A percentile compares a stretch with the other conserved stretches of the same genome.
These are phyloP conservation scores for Zygosaccharomyces sapae DNA, from an alignment of 1,139 yeast genomes.

Conservation along the genomic window DNA sequence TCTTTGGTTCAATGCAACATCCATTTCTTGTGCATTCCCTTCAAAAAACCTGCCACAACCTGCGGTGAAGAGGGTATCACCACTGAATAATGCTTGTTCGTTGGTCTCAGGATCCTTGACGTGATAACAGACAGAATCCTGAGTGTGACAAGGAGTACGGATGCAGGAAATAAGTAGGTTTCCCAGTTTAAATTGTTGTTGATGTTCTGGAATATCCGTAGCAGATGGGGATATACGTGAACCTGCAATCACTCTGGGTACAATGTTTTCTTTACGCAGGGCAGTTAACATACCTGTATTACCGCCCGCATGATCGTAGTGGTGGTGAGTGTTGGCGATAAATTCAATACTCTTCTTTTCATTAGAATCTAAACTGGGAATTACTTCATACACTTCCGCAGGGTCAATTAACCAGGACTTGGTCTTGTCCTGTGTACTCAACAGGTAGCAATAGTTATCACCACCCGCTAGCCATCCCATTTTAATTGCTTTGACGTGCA, in stretches of 20 bases:
- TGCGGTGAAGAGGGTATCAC: slow-evolving; percentile 88
- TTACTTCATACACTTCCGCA: slow-evolving; percentile 69
- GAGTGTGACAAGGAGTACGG: slow-evolving; percentile 97
- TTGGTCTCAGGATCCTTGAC: slow-evolving; percentile 58
- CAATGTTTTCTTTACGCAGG: slow-evolving; percentile 35
- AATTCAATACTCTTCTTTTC: slow-evolving; percentile 52
- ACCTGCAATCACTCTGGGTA: slow-evolving; percentile 70
- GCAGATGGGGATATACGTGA: slow-evolving; percentile 36
- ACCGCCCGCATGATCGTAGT: slow-evolving; percentile 92
- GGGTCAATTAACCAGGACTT: slow-evolving; percentile 88
- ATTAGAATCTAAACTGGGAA: slow-evolving; percentile 37
- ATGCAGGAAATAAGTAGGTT: slow-evolving; percentile 59
- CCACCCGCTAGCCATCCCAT: slow-evolving; percentile 92
- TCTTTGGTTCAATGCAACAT: slow-evolving; percentile 54
- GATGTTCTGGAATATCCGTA: slow-evolving; percentile 36
- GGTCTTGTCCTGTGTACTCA: slow-evolving; percentile 62
- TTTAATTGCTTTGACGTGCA: slow-evolving; percentile 79
- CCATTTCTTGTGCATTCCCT: slow-evolving; percentile 82
- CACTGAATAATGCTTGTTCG: slow-evolving; percentile 80
- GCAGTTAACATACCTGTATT: slow-evolving; percentile 45
- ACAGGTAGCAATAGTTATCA: slow-evolving; percentile 80
- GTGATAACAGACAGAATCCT: slow-evolving; percentile 86
- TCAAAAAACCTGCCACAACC: slow-evolving; percentile 98
- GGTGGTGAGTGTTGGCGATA: slow-evolving; percentile 93
- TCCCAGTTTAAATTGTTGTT: slow-evolving; percentile 45